Conservation (phyloP, 2,329 filamentous ascomycete species). For the Aspergillus eucalypticola region DNA sequence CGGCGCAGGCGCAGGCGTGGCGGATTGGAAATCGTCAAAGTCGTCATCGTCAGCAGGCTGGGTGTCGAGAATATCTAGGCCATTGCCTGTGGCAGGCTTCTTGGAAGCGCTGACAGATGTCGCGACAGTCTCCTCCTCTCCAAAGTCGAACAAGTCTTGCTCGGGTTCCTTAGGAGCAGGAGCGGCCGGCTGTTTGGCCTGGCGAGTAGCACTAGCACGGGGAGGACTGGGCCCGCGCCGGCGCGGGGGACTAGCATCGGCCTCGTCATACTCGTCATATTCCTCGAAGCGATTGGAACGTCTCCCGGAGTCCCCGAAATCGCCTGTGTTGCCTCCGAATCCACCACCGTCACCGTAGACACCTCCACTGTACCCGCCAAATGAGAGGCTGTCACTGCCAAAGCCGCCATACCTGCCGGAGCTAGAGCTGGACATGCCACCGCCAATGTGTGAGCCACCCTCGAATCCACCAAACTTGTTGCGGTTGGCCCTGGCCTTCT, state of each 20-base stretch:
- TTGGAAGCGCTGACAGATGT: conserved; percentile 45
- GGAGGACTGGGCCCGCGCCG: conserved; percentile 51
- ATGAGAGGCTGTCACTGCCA: conserved; percentile 71
- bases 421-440: conserved; percentile 52
- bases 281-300: conserved; percentile 84
- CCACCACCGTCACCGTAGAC: conserved; percentile 97
- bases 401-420: conserved; percentile 77
- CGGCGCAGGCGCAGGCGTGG: conserved; percentile 51
- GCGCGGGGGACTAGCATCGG: conserved; percentile 54
- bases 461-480: conserved; percentile 96
- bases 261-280: conserved; percentile 95
- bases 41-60: conserved; percentile 66
- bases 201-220: conserved; percentile 40
- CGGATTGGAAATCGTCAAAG: conserved; percentile 97
- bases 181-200: conserved; percentile 66
- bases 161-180: conserved; percentile 79
- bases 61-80: conserved; percentile 50
- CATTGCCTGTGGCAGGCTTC: conserved; percentile 42
- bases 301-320: conserved; percentile 65
- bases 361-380: conserved; percentile 67
- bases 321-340: conserved; percentile 75
- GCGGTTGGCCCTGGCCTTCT: conserved; percentile 86
- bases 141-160: conserved; percentile 86
- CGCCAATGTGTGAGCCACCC: conserved; percentile 67
- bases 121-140: conserved; percentile 67